Base-by-base conservation (phyloP, 2,329 filamentous ascomycete genomes). In the Cladosporium cucumerinum region DNA sequence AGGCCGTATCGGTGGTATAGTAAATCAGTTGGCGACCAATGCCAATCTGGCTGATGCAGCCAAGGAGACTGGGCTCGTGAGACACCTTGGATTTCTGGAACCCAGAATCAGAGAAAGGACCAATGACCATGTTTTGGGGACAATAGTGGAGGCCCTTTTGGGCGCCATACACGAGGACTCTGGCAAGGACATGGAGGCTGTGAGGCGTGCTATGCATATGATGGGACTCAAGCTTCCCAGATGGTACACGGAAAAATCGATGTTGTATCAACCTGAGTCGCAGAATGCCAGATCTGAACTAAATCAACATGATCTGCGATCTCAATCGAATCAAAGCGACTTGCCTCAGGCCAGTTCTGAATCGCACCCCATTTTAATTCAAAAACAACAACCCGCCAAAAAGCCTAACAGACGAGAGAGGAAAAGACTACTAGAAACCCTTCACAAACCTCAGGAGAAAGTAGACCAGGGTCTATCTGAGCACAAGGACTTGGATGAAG, bases 151-250 rank as follows among this genome's bases (percentile, higher is more conserved):
- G 46, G 66, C 65, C 26, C 28, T 66, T 26, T 52, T 67, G 14
- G 66, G 59, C 26, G 64, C 66, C 48, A 49, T 67, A 16, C 66
- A 64, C 23, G 60, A 66, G 23, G 65, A 66, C 61, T 57, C 43
- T 28, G 66, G 60, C 21, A 61, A 64, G 18, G 54, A 67, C 46
- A 43, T 60, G 12, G 64, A 21, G n/a, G n/a, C 39, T 2, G 39
- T 46, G n/a, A 46, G 39, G 39, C 39, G 39, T 21, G 39, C 39
- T 46, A 46, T 46, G 39, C n/a, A 21, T 46, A 3, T 7, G n/a
- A 21, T 46, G 39, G 39, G 39, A 46, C 39, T 46, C n/a, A 21
- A 1, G 39, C 39, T 46, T 11, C 39, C 39, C n/a, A 5, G 4
- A 8, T 46, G 39, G 39, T 46, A 46, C 39, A 21, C 10, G 10